These are phyloP conservation scores for Ceratobasidium sp. DNA, from an alignment of 1,284 basidiomycete genomes.

Conservation along the genomic window DNA sequence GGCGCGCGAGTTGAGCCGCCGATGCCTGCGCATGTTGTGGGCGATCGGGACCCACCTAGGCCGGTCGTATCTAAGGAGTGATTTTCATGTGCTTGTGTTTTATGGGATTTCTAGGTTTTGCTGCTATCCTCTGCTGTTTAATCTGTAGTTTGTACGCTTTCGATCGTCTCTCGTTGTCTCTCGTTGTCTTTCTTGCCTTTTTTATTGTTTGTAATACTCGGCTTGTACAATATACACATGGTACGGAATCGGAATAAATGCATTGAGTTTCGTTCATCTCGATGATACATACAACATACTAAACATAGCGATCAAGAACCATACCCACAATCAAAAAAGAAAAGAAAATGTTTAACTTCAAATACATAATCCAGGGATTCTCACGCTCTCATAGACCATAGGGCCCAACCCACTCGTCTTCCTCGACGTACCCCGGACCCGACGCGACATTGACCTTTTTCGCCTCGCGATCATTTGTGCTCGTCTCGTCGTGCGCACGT, in stretches of 20 bases:
- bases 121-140: too few species aligned
- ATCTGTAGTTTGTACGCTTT: too few species aligned
- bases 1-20: constrained; percentile 1
- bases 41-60: background rate
- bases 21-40: background rate
- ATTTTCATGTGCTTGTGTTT: background rate
- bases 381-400: constrained; percentile 44
- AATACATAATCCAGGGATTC: background rate
- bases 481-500: constrained; percentile 30
- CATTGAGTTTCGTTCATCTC: constrained; percentile 14
- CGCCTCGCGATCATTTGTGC: constrained; percentile 34
- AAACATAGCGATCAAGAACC: constrained; percentile 9
- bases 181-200: background rate
- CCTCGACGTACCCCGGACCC: constrained; percentile 43
- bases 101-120: background rate
- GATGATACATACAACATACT: constrained; percentile 18
- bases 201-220: background rate
- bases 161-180: too few species aligned
- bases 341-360: background rate
- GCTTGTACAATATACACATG: background rate
- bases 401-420: constrained; percentile 47
- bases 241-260: constrained; percentile 5
- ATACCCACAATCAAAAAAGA: background rate
- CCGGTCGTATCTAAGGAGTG: background rate
- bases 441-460: constrained; percentile 38